phyloP scores from a whole-genome alignment of 495 filamentous ascomycete species.

The Tuber magnatum region DNA sequence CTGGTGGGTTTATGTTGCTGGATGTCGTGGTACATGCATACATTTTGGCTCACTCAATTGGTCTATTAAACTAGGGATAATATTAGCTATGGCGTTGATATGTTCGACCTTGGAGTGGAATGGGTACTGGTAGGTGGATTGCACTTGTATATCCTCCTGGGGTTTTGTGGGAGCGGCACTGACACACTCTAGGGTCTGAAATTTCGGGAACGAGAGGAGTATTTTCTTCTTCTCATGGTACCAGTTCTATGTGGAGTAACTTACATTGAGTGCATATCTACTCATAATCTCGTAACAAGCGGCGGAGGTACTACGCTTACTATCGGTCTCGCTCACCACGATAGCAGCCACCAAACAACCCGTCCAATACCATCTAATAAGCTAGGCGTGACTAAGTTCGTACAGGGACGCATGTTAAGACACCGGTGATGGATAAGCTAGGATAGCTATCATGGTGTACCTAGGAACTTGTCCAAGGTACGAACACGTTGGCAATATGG shows the following conservation, averaged over 20 bases:
- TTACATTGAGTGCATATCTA: background rate
- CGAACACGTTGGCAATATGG: no score
- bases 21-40: background rate
- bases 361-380: background rate
- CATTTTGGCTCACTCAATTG: background rate
- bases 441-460: no score
- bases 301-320: background rate
- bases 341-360: no score
- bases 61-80: background rate
- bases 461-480: no score
- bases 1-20: background rate
- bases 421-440: no score
- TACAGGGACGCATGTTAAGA: no score
- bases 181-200: background rate
- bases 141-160: background rate
- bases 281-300: background rate
- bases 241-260: background rate
- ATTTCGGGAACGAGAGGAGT: no score
- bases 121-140: background rate
- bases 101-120: background rate
- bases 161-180: background rate
- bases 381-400: no score
- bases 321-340: background rate
- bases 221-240: background rate
- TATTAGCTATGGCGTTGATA: background rate